Evolutionary conservation across 495 filamentous ascomycete genomes (phyloP).

Genomic region (Platismatia glauca): DNA sequence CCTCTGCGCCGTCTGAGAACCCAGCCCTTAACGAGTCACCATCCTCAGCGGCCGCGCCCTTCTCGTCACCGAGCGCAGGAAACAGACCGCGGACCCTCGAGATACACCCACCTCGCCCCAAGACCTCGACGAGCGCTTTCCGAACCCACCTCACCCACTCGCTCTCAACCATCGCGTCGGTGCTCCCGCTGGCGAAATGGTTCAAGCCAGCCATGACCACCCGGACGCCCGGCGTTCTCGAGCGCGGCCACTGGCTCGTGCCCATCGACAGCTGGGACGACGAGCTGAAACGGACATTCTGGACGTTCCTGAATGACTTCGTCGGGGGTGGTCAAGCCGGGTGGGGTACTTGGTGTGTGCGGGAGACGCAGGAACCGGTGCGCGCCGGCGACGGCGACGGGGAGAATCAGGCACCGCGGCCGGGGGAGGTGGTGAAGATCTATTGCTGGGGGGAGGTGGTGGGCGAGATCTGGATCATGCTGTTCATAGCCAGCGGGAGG

Average conservation of each 20-base stretch:
- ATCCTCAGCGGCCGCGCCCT: not conserved
- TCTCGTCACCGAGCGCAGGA: not conserved
- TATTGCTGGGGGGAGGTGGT: constrained; percentile 61
- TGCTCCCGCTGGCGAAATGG: constrained; percentile 4
- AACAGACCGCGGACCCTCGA: constrained; percentile 23
- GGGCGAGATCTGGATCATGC: constrained; percentile 53
- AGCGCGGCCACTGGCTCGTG: constrained; percentile 63
- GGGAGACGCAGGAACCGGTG: constrained; percentile 19
- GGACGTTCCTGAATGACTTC: constrained; percentile 53
- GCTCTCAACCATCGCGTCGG: constrained; percentile 9
- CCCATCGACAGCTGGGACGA: constrained; percentile 36
- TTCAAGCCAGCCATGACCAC: constrained; percentile 16
- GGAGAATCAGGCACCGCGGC: constrained; percentile 18
- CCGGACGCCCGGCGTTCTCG: constrained; percentile 44
- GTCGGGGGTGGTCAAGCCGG: constrained; percentile 51
- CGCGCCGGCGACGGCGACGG: not conserved
- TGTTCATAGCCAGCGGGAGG: constrained; percentile 55
- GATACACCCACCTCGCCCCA: constrained; percentile 40
- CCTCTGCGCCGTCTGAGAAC: not conserved
- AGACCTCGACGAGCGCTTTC: constrained; percentile 34
- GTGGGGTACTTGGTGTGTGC: constrained; percentile 54
- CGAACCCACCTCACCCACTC: constrained; percentile 42
- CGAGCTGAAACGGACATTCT: constrained; percentile 40
- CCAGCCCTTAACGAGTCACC: not conserved
- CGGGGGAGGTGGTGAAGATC: constrained; percentile 37